Base-by-base conservation (phyloP, 2,329 filamentous ascomycete genomes). In the Penicillium vulpinum region DNA sequence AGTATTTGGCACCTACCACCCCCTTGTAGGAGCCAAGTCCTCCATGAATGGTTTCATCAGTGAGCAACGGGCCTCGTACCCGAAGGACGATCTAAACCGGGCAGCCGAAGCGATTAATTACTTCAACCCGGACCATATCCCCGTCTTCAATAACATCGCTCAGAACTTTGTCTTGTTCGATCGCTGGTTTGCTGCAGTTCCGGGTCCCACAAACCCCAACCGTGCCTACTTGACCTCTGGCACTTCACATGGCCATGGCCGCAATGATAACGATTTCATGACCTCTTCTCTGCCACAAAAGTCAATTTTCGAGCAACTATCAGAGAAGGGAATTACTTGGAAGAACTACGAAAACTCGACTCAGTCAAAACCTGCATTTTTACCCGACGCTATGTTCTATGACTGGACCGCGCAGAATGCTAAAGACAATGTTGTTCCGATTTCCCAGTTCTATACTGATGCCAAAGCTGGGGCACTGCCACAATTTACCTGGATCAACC, bases 401-500 rank as follows among this genome's bases (percentile, higher is more conserved):
- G 63, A 70, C 21, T 64, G 60, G 60, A 62, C 58, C 5, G 54
- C 56, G n/a, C 55, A 61, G 5, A 72, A 72, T 38, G 64, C 53
- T 39, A 61, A 73, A 36, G 72, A 70, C 11, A 70, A 73, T 31
- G 69, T 77, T 40, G 64, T 72, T 18, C 69, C 73, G 1, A 61
- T 80, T 4, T 67, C 73, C 18, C 65, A 76, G 38, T 81, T 81
- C 62, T 81, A 77, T 64, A 59, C 61, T 4, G 79, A 81, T 61
- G 79, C 79, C 5, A 63, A 70, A 8, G 72, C 72, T 5, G 79
- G 79, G n/a, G 72, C 67, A 0, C 70, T 81, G 1, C 74, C 78
- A 5, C 68, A 72, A 39, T 78, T 81, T 53, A 77, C 74, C 60
- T 82, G 80, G 66, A 74, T 80, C 68, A 84, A 80, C 62, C 78